These are phyloP conservation scores for Dichotomopilus funicola DNA, from an alignment of 2,329 filamentous ascomycete species.

Conservation along the genomic window DNA sequence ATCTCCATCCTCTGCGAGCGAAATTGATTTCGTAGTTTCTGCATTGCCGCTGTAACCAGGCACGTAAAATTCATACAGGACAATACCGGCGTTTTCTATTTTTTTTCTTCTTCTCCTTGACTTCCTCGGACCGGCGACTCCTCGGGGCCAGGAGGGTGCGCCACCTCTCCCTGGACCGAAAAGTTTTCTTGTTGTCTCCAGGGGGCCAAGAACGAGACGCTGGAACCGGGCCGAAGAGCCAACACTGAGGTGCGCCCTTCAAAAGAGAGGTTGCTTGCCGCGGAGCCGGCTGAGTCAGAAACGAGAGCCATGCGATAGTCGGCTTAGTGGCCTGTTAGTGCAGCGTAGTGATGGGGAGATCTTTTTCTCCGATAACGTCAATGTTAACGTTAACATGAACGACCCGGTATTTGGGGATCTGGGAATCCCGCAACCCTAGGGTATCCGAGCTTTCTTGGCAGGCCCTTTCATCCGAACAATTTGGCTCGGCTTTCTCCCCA, in stretches of 20 bases:
- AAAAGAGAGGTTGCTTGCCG: background rate
- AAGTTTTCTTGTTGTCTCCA: background rate
- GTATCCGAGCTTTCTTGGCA: too few species aligned
- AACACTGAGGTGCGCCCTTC: slow-evolving; percentile 4
- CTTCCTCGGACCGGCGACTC: background rate
- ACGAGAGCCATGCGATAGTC: background rate
- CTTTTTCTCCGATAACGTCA: too few species aligned
- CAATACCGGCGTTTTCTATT: background rate
- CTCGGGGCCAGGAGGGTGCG: slow-evolving; percentile 5
- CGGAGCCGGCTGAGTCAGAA: slow-evolving; percentile 9
- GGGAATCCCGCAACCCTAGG: too few species aligned
- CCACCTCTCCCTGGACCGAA: background rate
- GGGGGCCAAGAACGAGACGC: background rate
- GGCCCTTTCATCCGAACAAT: too few species aligned
- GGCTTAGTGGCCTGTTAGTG: background rate
- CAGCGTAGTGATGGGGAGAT: too few species aligned
- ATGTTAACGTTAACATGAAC: too few species aligned
- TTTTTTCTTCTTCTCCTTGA: background rate
- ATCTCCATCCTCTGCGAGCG: background rate
- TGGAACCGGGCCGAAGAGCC: slow-evolving; percentile 15
- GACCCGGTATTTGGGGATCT: too few species aligned
- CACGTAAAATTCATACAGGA: background rate
- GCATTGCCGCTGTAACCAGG: background rate
- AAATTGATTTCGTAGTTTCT: background rate
- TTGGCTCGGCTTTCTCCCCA: too few species aligned